A percentile compares a stretch with the other conserved stretches of the same genome.
These are phyloP conservation scores for Microsporum ferrugineum DNA, from an alignment of 2,329 filamentous ascomycete species.

Conservation along the genomic window DNA sequence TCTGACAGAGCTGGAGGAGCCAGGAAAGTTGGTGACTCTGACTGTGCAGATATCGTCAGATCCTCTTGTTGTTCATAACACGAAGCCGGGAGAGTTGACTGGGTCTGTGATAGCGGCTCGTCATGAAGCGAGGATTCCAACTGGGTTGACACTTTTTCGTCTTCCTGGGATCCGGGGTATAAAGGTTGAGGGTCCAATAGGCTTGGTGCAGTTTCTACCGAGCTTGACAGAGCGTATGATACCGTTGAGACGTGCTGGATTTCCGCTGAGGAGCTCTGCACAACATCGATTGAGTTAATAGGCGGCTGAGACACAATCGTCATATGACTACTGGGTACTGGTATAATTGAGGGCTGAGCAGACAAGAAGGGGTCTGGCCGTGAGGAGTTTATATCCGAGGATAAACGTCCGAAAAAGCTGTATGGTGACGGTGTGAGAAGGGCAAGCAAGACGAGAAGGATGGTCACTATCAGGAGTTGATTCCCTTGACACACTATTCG, in stretches of 20 bases:
- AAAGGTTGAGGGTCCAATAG: neutral
- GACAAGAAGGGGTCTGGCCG: neutral
- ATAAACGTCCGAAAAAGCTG: neutral
- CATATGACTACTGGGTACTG: neutral
- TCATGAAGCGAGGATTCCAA: neutral
- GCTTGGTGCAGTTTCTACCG: neutral
- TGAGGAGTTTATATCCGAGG: neutral
- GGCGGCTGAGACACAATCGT: neutral
- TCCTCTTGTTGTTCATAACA: neutral
- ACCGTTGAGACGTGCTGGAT: neutral
- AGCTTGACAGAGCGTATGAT: neutral
- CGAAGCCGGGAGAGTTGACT: neutral
- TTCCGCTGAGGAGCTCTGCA: neutral
- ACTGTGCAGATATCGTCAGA: neutral
- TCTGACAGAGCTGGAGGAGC: neutral
- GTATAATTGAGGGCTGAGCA: neutral
- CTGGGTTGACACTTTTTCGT: neutral
- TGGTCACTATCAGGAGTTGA: neutral
- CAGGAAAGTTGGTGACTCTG: neutral
- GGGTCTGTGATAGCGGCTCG: neutral
- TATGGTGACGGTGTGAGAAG: conserved; percentile 2
- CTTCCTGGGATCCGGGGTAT: neutral
- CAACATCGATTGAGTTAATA: neutral
- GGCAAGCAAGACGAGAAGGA: neutral
- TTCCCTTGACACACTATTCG: neutral